Evolutionary conservation across 805 yeast genomes (phyloP).

Genomic region (Suhomyces canberraensis): DNA sequence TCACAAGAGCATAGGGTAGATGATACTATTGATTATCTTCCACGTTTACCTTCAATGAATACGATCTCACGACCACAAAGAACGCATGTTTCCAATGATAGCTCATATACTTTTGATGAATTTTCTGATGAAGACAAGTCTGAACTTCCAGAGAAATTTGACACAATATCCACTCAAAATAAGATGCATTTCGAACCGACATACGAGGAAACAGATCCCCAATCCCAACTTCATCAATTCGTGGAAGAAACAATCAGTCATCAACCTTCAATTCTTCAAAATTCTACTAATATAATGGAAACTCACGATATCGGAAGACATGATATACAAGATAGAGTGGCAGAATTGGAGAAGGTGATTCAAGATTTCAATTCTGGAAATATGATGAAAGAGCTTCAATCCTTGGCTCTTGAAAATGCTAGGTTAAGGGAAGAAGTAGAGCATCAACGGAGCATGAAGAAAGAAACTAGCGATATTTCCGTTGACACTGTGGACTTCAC

Average conservation of each 20-base stretch:
- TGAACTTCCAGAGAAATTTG: constrained; percentile 1
- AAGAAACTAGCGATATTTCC: constrained; percentile 11
- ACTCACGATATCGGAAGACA: constrained; percentile 1
- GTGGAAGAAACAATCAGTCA: constrained; percentile 6
- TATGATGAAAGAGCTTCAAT: constrained; percentile 10
- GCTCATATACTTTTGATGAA: constrained; percentile 36
- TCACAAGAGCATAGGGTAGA: constrained; percentile 6
- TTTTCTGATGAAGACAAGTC: constrained; percentile 13
- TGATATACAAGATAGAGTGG: constrained; percentile 8
- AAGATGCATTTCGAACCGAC: no score
- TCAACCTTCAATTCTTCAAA: constrained; percentile 11
- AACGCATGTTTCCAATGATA: constrained; percentile 9
- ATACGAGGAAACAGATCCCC: background rate
- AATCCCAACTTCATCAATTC: background rate
- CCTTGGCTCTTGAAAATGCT: constrained; percentile 15
- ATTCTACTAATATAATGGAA: constrained; percentile 7
- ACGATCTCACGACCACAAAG: constrained; percentile 1
- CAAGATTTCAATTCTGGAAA: constrained; percentile 9
- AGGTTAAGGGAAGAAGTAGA: constrained; percentile 10
- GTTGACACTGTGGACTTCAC: constrained; percentile 22
- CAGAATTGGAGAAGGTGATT: constrained; percentile 14
- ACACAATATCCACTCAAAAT: constrained; percentile 4
- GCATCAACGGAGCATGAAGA: background rate
- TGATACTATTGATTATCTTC: constrained; percentile 11
- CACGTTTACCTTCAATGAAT: constrained; percentile 1